Evolutionary conservation across 106 monocot genomes (phyloP).

Genomic region (Dendrobium officinale): DNA sequence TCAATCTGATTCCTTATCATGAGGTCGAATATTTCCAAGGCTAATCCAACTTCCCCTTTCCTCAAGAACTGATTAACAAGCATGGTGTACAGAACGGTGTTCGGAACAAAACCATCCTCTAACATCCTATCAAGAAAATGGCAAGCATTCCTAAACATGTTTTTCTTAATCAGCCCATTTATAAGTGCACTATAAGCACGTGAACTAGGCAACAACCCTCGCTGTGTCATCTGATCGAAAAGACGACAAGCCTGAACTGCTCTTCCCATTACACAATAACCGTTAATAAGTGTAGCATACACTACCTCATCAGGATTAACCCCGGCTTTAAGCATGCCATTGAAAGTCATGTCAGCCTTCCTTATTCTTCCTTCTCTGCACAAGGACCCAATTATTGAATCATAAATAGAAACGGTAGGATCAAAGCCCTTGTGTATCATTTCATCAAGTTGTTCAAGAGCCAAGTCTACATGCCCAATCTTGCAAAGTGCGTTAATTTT

Average conservation of each 20-base stretch:
- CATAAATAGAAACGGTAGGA: constrained; percentile 25
- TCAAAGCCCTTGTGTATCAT: constrained; percentile 28
- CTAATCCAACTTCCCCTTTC: constrained; percentile 31
- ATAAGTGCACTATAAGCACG: constrained; percentile 17
- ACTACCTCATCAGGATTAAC: constrained; percentile 14
- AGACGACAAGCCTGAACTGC: constrained; percentile 5
- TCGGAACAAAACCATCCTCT: constrained; percentile 13
- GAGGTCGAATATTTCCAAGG: constrained; percentile 24
- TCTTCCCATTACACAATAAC: constrained; percentile 10
- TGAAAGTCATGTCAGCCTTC: constrained; percentile 12
- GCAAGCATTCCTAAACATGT: constrained; percentile 10
- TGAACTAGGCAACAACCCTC: constrained; percentile 10
- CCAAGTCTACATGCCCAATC: constrained; percentile 21
- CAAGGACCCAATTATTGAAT: constrained; percentile 16
- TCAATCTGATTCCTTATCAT: constrained; percentile 39
- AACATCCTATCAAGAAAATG: constrained; percentile 12
- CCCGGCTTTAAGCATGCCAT: constrained; percentile 10
- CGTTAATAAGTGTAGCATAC: constrained; percentile 13
- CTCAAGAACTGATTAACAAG: constrained; percentile 19
- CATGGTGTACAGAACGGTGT: constrained; percentile 17
- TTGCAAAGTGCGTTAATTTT: constrained; percentile 25
- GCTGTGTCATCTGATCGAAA: constrained; percentile 12
- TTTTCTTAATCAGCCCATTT: constrained; percentile 13
- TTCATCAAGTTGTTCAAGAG: constrained; percentile 18
- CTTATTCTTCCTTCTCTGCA: constrained; percentile 1